A percentile compares a stretch with the other conserved stretches of the same genome.
phyloP scores from a whole-genome alignment of 805 yeast species.

The Candida maris region DNA sequence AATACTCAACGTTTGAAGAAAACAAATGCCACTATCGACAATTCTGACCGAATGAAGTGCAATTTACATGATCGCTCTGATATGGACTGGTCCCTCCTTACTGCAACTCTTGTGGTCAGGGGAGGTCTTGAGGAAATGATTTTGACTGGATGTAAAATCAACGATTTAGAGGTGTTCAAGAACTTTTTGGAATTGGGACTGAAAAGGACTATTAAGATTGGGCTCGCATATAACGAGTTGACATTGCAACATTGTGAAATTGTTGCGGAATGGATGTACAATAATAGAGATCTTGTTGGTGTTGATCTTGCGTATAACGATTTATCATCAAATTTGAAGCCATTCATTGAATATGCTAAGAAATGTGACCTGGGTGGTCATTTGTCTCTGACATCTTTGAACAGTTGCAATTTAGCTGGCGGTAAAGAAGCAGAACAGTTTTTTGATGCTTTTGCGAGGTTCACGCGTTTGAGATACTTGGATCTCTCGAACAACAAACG shows the following conservation, averaged over 20 bases:
- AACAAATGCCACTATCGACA: constrained; percentile 20
- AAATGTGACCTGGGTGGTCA: constrained; percentile 15
- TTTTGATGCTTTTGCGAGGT: constrained; percentile 46
- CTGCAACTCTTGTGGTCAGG: constrained; percentile 62
- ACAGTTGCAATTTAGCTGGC: constrained; percentile 56
- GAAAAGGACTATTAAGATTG: constrained; percentile 56
- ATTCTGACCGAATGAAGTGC: constrained; percentile 40
- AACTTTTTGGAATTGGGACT: constrained; percentile 56
- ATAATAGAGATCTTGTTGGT: constrained; percentile 51
- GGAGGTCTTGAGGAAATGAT: constrained; percentile 78
- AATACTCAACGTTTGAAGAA: constrained; percentile 39
- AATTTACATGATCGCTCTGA: constrained; percentile 58
- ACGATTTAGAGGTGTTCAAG: constrained; percentile 52
- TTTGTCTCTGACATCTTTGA: constrained; percentile 54
- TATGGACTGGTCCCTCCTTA: constrained; percentile 79
- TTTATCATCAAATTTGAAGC: constrained; percentile 37
- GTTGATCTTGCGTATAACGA: constrained; percentile 85
- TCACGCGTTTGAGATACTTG: constrained; percentile 62
- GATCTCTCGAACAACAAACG: constrained; percentile 71
- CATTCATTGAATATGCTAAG: constrained; percentile 35
- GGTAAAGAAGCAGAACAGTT: constrained; percentile 48
- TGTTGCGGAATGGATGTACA: constrained; percentile 56
- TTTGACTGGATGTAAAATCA: constrained; percentile 70
- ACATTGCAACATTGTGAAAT: constrained; percentile 53
- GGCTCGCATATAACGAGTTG: constrained; percentile 73